A percentile compares a stretch with the other conserved stretches of the same genome.
phyloP scores from a whole-genome alignment of 345 rosid genomes.

The Geranium rotundifolium region DNA sequence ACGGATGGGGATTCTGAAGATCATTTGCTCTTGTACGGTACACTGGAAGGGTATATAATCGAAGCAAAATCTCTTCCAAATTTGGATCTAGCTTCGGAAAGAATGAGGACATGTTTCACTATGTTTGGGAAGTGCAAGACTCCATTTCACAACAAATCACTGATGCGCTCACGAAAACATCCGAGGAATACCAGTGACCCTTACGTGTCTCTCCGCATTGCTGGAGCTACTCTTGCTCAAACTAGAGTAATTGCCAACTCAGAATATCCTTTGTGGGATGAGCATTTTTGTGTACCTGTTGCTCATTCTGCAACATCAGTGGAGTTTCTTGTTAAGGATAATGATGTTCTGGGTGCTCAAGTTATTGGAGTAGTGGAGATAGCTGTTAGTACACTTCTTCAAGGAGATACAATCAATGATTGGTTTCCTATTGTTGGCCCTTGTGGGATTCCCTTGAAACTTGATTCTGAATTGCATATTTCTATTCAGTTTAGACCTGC shows the following conservation, averaged over 20 bases:
- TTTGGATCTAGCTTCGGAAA: slow-evolving; percentile 55
- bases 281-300: slow-evolving; percentile 43
- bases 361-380: slow-evolving; percentile 50
- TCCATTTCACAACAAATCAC: slow-evolving; percentile 8
- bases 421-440: slow-evolving; percentile 39
- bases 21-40: slow-evolving; percentile 43
- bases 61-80: slow-evolving; percentile 64
- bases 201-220: slow-evolving; percentile 49
- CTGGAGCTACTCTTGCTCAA: slow-evolving; percentile 59
- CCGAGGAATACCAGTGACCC: slow-evolving; percentile 53
- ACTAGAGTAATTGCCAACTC: slow-evolving; percentile 48
- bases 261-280: slow-evolving; percentile 64
- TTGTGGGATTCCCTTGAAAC: slow-evolving; percentile 19
- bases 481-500: slow-evolving; percentile 36
- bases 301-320: slow-evolving; percentile 45
- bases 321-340: slow-evolving; percentile 60
- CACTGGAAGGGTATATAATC: slow-evolving; percentile 40
- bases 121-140: slow-evolving; percentile 24
- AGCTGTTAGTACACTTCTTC: slow-evolving; percentile 23
- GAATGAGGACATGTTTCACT: slow-evolving; percentile 35
- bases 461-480: slow-evolving; percentile 40
- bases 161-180: slow-evolving; percentile 18
- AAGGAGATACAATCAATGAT: slow-evolving; percentile 32
- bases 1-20: slow-evolving; percentile 6
- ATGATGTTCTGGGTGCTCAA: slow-evolving; percentile 58